phyloP scores from a whole-genome alignment of 2,329 filamentous ascomycete species.

The Fusarium decemcellulare region DNA sequence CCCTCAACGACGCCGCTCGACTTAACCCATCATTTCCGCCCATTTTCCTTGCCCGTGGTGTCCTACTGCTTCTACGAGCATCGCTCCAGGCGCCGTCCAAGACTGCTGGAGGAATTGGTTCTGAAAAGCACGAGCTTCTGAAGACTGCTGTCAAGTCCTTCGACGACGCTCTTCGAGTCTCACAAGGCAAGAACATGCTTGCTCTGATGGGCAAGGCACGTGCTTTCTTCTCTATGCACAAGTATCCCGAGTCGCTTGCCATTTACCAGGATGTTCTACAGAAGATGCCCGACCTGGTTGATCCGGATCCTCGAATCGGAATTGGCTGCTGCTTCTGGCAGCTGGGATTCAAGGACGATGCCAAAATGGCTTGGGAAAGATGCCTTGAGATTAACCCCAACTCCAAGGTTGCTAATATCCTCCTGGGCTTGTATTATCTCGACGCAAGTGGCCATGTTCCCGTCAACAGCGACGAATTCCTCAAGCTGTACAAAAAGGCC shows the following conservation, averaged over 20 bases:
- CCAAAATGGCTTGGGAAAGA: constrained; percentile 91
- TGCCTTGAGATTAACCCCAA: constrained; percentile 84
- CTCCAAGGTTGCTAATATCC: constrained; percentile 90
- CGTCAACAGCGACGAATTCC: constrained; percentile 88
- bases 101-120: constrained; percentile 74
- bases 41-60: constrained; percentile 90
- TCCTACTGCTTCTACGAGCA: constrained; percentile 88
- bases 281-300: constrained; percentile 88
- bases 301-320: constrained; percentile 95
- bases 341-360: constrained; percentile 93
- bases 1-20: constrained; percentile 94
- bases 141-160: constrained; percentile 93
- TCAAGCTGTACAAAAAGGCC: constrained; percentile 88
- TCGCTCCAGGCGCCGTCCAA: constrained; percentile 86
- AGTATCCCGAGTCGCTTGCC: constrained; percentile 86
- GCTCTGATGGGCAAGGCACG: constrained; percentile 92
- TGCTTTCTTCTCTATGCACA: constrained; percentile 87
- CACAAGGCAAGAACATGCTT: constrained; percentile 90
- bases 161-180: constrained; percentile 91
- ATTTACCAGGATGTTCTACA: constrained; percentile 89
- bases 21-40: constrained; percentile 95
- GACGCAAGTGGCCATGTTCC: constrained; percentile 87
- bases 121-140: constrained; percentile 83
- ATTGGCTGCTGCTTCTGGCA: constrained; percentile 99
- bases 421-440: constrained; percentile 91